phyloP scores from a whole-genome alignment of 1,284 basidiomycete genomes.

The Ceratobasidium papillatum region DNA sequence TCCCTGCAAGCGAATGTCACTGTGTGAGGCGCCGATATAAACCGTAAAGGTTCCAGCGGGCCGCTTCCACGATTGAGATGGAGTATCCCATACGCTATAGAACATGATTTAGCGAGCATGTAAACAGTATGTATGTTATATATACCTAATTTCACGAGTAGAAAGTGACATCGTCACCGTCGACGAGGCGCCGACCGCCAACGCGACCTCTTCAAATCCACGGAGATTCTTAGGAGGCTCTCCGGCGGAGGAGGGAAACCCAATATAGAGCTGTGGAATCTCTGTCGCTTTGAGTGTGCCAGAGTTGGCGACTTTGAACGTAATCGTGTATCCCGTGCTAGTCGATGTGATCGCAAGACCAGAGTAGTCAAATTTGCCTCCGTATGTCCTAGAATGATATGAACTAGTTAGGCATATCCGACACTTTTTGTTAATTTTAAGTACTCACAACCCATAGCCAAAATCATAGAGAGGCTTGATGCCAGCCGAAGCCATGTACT shows the following conservation, averaged over 20 bases:
- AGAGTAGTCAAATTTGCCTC: constrained; percentile 38
- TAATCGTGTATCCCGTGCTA: constrained; percentile 41
- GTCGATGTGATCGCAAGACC: constrained; percentile 13
- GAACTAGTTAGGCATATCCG: neutral
- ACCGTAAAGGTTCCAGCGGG: constrained; percentile 39
- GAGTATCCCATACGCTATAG: constrained; percentile 38
- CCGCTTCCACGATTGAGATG: constrained; percentile 39
- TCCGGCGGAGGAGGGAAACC: constrained; percentile 44
- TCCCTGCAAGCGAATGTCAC: constrained; percentile 37
- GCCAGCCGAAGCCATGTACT: constrained; percentile 38
- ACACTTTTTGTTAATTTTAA: neutral
- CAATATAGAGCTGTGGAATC: constrained; percentile 46
- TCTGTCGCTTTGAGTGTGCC: constrained; percentile 45
- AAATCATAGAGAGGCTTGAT: constrained; percentile 40
- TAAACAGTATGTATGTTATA: neutral
- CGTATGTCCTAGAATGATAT: constrained; percentile 23
- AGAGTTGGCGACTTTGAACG: constrained; percentile 46
- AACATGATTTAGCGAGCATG: neutral
- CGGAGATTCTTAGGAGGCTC: constrained; percentile 46
- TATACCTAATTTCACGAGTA: constrained; percentile 38
- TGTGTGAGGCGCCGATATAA: constrained; percentile 36
- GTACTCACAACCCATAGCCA: constrained; percentile 36
- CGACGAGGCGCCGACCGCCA: constrained; percentile 35
- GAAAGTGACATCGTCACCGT: constrained; percentile 28
- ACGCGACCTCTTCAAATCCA: constrained; percentile 44